Evolutionary conservation across 805 yeast genomes (phyloP), one percentile per base, ranked within the genome.

Genomic region (Hanseniaspora pseudoguilliermondii): DNA sequence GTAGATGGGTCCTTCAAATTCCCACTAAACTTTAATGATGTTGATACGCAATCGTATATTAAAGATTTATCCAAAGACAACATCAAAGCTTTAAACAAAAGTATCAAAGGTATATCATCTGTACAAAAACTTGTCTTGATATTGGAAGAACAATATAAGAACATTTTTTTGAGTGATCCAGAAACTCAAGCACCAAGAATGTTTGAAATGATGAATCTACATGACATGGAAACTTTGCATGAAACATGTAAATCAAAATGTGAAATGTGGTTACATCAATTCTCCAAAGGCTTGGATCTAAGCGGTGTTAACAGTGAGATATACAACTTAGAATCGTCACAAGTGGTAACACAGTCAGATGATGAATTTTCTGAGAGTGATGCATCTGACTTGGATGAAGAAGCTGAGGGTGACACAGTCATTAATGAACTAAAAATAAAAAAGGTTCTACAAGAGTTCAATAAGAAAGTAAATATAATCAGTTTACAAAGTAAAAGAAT

Each of bases 401-500:
- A 67, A 16, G 66, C 66, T 23, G 71, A 69, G 25, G 73, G 68
- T 35, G 76, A 73, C 10, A 70, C 41, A 10, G 74, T 86, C 21
- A 68, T 89, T 43, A 69, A 75, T 23, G 78, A 78, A 25, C 62
- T 72, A 7, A 86, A 84, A 58, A 82, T 81, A 65, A 75, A 73
- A 18, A 77, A 73, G 29, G 73, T 88, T 2, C 67, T 74, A 57
- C 71, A 72, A 57, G 80, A 80, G 62, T 82, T 87, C 68, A 81
- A 83, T 67, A 81, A 81, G 58, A 85, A 84, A 62, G 78, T 86
- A 21, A 95, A 89, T 66, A 80, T 90, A 10, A 75, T 83, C 47
- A 90, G 81, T 59, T 73, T 91, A 49, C 97, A 90, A 64, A 89
- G 97, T 20, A 90, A 86, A 68, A 79, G 97, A 60, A 85, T 96